Conservation (phyloP, 495 filamentous ascomycete genomes). For the Neurospora sp. region DNA sequence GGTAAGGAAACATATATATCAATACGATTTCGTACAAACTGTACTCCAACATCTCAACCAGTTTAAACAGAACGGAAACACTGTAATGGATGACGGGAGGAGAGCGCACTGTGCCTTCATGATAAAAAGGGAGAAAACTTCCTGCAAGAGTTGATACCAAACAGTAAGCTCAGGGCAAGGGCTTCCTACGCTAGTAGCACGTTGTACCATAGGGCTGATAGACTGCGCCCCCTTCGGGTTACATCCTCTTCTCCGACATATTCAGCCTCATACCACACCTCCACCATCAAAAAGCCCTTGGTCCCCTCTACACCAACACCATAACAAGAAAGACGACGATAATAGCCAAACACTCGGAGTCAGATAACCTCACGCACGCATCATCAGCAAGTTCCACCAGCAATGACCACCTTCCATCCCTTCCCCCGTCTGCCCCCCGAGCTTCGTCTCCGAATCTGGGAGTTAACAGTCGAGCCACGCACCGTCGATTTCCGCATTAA, state of each 20-base stretch:
- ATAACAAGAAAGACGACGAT: neutral
- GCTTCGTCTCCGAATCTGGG: neutral
- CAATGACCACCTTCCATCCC: neutral
- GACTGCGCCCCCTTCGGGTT: neutral
- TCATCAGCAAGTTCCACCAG: neutral
- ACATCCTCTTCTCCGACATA: neutral
- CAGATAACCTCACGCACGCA: neutral
- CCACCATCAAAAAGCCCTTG: neutral
- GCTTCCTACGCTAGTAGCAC: too few species aligned
- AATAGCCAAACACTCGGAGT: neutral
- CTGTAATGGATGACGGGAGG: too few species aligned
- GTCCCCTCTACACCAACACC: neutral
- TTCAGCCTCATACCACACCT: neutral
- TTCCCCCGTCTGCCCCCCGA: neutral
- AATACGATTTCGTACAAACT: too few species aligned
- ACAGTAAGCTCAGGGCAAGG: too few species aligned
- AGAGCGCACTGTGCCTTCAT: too few species aligned
- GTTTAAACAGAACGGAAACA: too few species aligned
- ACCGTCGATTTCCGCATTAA: neutral
- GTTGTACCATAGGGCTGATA: neutral
- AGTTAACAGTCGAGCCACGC: neutral
- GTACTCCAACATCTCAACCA: too few species aligned
- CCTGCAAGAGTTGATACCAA: too few species aligned
- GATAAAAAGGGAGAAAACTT: too few species aligned
- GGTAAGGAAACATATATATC: too few species aligned